phyloP scores from a whole-genome alignment of 306 rosid genomes.

The Astragalus membranaceus region DNA sequence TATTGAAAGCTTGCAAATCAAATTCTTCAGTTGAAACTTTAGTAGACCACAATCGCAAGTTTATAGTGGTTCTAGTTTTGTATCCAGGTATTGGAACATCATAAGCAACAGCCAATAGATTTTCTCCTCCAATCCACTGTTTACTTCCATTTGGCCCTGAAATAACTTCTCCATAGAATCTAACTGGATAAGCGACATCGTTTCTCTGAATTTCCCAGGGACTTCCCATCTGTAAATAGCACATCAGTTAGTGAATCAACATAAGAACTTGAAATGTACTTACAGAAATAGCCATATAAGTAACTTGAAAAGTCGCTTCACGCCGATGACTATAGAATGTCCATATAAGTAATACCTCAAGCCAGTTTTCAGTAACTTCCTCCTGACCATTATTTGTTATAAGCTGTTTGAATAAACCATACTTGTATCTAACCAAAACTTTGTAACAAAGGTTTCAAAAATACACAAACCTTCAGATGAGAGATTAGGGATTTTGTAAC shows the following conservation, averaged over 20 bases:
- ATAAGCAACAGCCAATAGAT: conserved; percentile 73
- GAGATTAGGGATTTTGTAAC: too few species aligned
- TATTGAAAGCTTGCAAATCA: conserved; percentile 67
- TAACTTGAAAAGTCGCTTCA: conserved; percentile 10
- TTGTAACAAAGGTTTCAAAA: too few species aligned
- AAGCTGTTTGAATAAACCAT: conserved; percentile 83
- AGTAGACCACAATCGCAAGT: conserved; percentile 90
- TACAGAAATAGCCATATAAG: background rate
- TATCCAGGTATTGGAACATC: conserved; percentile 98
- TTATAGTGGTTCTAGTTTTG: conserved; percentile 73
- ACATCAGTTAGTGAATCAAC: conserved; percentile 2
- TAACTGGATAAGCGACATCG: conserved; percentile 73
- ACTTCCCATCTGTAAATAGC: conserved; percentile 67
- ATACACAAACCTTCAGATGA: too few species aligned
- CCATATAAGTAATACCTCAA: conserved; percentile 53
- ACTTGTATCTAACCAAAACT: conserved; percentile 82
- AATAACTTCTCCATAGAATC: conserved; percentile 66
- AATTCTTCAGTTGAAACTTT: conserved; percentile 63
- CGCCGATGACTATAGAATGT: background rate
- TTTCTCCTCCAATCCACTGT: conserved; percentile 92
- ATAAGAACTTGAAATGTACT: conserved; percentile 5
- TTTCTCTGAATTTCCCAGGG: conserved; percentile 91
- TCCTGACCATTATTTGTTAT: conserved; percentile 86
- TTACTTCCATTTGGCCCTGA: conserved; percentile 56
- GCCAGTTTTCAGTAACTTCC: conserved; percentile 96